Evolutionary conservation across 495 filamentous ascomycete species (phyloP).

Genomic region (Talaromyces nanjingensis): DNA sequence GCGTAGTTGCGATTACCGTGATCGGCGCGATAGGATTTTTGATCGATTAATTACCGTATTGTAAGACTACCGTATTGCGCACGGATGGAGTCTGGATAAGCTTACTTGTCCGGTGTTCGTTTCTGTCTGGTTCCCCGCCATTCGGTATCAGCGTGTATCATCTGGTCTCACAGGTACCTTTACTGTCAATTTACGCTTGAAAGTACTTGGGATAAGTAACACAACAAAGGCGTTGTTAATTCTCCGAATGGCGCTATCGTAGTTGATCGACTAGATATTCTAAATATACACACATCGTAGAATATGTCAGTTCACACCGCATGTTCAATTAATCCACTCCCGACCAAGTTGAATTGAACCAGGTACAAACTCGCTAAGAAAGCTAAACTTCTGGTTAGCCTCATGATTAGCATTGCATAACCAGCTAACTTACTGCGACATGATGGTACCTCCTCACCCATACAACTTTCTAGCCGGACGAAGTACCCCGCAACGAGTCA

Average conservation of each 20-base stretch:
- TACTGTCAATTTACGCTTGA: not conserved
- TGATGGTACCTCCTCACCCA: not conserved
- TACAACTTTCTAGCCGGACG: not conserved
- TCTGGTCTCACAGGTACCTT: not conserved
- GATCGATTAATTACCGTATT: not conserved
- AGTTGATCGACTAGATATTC: not conserved
- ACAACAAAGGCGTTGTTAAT: not conserved
- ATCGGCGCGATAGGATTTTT: conserved; percentile 5
- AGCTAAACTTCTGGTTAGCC: not conserved
- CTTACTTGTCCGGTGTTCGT: not conserved
- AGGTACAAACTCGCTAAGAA: not conserved
- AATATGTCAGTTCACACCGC: not conserved
- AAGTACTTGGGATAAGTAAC: not conserved
- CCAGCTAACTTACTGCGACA: not conserved
- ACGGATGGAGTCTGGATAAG: not conserved
- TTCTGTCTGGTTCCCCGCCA: not conserved
- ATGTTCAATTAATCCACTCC: not conserved
- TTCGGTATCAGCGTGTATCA: not conserved
- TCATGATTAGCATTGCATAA: not conserved
- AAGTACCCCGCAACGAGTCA: not conserved
- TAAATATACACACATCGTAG: not conserved
- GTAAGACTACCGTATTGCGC: not conserved
- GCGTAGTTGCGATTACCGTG: not conserved
- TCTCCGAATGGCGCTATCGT: not conserved
- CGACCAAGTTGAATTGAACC: not conserved